Evolutionary conservation across 73 alveolate species (phyloP).

Genomic region (Paramecium pentaurelia): DNA sequence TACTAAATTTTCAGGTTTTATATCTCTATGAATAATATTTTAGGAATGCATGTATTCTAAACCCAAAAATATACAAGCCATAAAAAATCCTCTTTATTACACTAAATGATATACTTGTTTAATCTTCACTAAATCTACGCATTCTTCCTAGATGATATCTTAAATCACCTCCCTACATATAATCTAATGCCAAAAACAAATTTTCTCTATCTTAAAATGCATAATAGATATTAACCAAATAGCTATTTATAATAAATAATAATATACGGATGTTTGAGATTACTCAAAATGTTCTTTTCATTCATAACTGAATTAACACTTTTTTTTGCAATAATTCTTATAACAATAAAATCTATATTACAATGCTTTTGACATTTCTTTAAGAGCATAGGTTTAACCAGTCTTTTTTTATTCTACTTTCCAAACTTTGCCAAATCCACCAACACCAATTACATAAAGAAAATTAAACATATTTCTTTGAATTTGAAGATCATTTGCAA

Average conservation of each 20-base stretch:
- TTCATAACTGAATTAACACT: conserved; percentile 48
- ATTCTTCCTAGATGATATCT: conserved; percentile 81
- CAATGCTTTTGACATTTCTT: conserved; percentile 68
- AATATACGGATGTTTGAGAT: conserved; percentile 55
- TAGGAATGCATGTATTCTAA: conserved; percentile 70
- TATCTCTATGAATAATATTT: conserved; percentile 75
- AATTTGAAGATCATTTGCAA: not conserved
- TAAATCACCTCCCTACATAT: conserved; percentile 91
- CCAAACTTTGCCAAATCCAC: conserved; percentile 89
- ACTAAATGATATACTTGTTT: conserved; percentile 67
- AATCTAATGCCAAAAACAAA: conserved; percentile 83
- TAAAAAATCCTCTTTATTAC: conserved; percentile 61
- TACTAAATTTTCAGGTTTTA: conserved; percentile 83
- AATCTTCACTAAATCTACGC: conserved; percentile 85
- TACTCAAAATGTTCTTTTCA: conserved; percentile 40
- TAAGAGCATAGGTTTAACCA: conserved; percentile 72
- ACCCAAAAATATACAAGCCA: conserved; percentile 71
- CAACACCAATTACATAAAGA: conserved; percentile 70
- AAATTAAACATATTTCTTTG: conserved; percentile 69
- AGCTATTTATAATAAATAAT: conserved; percentile 23
- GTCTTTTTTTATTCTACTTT: conserved; percentile 72
- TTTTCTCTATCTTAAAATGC: conserved; percentile 92
- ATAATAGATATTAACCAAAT: conserved; percentile 85
- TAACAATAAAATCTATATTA: not conserved
- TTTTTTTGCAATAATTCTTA: conserved; percentile 50